Evolutionary conservation across 2,329 filamentous ascomycete species (phyloP).

Genomic region (Rhexocercosporidium sp.): DNA sequence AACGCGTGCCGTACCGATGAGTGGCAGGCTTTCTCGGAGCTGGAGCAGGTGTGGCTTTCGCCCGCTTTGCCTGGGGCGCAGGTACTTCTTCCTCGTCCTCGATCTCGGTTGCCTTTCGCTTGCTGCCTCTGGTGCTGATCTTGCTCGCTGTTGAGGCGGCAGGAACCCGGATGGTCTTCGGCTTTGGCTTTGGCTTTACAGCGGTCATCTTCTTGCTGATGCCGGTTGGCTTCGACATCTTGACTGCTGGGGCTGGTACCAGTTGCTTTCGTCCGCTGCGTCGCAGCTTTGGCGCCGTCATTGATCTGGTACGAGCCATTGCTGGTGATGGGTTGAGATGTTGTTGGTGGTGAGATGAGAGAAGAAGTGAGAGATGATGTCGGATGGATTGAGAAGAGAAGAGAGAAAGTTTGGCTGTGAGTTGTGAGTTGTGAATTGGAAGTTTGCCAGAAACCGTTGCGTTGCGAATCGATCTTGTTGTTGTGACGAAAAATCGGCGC

Average conservation of each 20-base stretch:
- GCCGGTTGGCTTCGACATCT: not conserved
- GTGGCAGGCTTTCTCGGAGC: not conserved
- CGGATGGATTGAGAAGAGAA: not conserved
- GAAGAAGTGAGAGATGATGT: not conserved
- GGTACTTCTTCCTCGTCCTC: not conserved
- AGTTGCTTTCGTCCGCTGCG: not conserved
- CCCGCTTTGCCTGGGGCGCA: not conserved
- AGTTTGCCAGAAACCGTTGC: not conserved
- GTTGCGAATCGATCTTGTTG: not conserved
- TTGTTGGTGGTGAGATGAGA: not conserved
- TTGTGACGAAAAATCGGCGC: not conserved
- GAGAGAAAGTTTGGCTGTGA: not conserved
- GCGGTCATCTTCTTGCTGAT: conserved; percentile 4
- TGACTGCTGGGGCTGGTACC: not conserved
- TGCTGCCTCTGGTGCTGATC: not conserved
- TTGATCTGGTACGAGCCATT: conserved; percentile 3
- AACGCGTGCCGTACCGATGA: conserved; percentile 5
- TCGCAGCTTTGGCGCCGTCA: not conserved
- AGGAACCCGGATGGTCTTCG: not conserved
- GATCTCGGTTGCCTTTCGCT: not conserved
- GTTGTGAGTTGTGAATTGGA: not conserved
- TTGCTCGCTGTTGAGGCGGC: not conserved
- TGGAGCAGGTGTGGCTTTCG: not conserved
- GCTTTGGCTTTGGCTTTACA: not conserved
- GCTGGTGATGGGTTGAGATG: not conserved